These are phyloP conservation scores for Closterium sp. DNA, from an alignment of 139 green algal species.

Conservation along the genomic window DNA sequence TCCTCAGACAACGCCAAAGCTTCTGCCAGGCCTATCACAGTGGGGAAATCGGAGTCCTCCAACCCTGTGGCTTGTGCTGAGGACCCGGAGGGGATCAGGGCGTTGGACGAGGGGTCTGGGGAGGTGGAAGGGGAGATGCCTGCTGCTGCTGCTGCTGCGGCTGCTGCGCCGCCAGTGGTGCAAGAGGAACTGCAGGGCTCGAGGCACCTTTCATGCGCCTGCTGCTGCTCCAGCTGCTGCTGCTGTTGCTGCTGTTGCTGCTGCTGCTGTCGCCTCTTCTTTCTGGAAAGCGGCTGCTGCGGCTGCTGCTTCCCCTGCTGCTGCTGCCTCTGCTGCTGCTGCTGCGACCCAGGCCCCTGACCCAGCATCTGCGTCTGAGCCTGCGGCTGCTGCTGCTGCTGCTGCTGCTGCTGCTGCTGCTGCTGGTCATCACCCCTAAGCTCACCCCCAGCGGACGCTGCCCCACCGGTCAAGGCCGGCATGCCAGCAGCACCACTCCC, in stretches of 20 bases:
- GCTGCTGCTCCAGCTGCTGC: background rate
- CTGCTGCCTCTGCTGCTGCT: conserved; percentile 1
- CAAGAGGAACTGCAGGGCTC: background rate
- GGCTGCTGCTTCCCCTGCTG: background rate
- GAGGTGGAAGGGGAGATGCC: background rate
- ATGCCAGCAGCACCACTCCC: background rate
- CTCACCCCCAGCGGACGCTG: conserved; percentile 1
- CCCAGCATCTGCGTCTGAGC: background rate
- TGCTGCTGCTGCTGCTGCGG: background rate
- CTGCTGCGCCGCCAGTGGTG: background rate
- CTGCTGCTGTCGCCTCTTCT: background rate
- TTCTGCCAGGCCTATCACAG: conserved; percentile 40
- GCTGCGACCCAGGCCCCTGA: background rate
- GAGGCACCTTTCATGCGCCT: background rate
- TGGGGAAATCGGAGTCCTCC: conserved; percentile 45
- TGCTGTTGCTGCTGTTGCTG: background rate
- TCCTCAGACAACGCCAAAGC: conserved; percentile 42
- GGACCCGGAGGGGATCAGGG: background rate
- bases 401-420: conserved; percentile 5
- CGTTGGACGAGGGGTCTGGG: background rate
- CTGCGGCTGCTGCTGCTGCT: conserved; percentile 4
- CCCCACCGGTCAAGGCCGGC: background rate
- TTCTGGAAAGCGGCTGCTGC: background rate
- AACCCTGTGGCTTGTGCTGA: background rate
- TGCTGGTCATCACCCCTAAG: background rate